A percentile compares a stretch with the other conserved stretches of the same genome.
phyloP scores from a whole-genome alignment of 2,329 filamentous ascomycete genomes.

The Fusarium concolor region DNA sequence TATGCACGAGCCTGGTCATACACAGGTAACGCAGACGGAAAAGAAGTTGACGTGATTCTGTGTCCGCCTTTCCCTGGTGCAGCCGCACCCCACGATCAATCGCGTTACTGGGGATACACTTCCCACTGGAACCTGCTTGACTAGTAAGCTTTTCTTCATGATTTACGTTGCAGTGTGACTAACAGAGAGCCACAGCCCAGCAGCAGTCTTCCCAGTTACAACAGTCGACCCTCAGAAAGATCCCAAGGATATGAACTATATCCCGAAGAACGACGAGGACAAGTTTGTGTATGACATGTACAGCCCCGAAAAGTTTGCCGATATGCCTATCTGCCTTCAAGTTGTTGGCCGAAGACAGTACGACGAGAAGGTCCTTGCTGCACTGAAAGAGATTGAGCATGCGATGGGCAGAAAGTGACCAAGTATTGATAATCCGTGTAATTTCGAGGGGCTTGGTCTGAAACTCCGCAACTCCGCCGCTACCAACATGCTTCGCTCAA shows the following conservation, averaged over 20 bases:
- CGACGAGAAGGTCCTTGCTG: constrained; percentile 49
- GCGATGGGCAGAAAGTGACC: constrained; percentile 38
- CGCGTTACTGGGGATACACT: constrained; percentile 72
- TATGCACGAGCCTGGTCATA: constrained; percentile 55
- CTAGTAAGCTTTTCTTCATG: constrained; percentile 52
- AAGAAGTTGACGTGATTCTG: constrained; percentile 69
- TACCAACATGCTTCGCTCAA: accelerated
- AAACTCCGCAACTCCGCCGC: background rate
- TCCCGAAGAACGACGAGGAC: constrained; percentile 46
- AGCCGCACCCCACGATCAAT: constrained; percentile 56
- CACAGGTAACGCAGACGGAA: constrained; percentile 45
- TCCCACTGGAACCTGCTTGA: constrained; percentile 76
- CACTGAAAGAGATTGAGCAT: constrained; percentile 42
- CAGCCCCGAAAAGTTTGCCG: constrained; percentile 41
- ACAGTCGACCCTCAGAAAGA: constrained; percentile 46
- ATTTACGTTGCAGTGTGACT: background rate
- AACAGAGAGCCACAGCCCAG: constrained; percentile 52
- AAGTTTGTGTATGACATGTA: constrained; percentile 48
- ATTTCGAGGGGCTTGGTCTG: no score
- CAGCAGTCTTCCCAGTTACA: constrained; percentile 68
- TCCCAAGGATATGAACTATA: constrained; percentile 39
- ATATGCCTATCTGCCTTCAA: constrained; percentile 46
- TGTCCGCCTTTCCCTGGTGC: constrained; percentile 69
- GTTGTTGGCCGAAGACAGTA: constrained; percentile 47
- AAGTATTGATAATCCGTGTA: accelerated